Percentiles rank a stretch among this genome's conserved stretches.
Evolutionary conservation across 305 asterid species (phyloP).

Genomic region (Striga hermonthica): DNA sequence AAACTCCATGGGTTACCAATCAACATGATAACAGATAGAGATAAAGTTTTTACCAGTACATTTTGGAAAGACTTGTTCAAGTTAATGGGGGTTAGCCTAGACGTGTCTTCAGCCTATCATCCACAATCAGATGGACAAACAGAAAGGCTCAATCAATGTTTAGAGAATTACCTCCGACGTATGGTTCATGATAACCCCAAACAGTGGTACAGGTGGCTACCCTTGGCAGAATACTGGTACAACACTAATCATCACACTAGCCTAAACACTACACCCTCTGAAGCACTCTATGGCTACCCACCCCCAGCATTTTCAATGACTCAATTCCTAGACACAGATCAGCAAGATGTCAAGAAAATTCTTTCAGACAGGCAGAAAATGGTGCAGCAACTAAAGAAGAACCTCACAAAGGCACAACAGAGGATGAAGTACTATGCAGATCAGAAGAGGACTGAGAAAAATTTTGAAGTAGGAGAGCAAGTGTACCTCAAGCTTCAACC

Average conservation of each 20-base stretch:
- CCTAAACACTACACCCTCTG: background rate
- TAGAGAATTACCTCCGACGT: background rate
- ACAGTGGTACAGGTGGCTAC: background rate
- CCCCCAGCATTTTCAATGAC: background rate
- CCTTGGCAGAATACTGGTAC: background rate
- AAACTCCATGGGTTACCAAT: background rate
- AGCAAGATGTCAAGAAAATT: background rate
- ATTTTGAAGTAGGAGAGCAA: background rate
- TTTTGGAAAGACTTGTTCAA: background rate
- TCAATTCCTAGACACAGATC: background rate
- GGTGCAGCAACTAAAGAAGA: background rate
- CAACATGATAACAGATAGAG: background rate
- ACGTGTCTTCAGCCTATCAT: background rate
- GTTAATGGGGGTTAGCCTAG: background rate
- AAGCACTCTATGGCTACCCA: background rate
- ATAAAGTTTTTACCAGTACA: background rate
- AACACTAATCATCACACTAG: background rate
- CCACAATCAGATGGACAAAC: background rate
- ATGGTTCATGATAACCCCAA: background rate
- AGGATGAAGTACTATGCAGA: background rate
- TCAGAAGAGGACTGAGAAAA: background rate
- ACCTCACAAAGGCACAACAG: background rate
- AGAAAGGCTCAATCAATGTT: background rate
- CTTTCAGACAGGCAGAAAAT: background rate
- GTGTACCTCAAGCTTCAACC: background rate